These are phyloP conservation scores for Megacollybia platyphylla DNA, from an alignment of 1,284 basidiomycete species.

Conservation along the genomic window DNA sequence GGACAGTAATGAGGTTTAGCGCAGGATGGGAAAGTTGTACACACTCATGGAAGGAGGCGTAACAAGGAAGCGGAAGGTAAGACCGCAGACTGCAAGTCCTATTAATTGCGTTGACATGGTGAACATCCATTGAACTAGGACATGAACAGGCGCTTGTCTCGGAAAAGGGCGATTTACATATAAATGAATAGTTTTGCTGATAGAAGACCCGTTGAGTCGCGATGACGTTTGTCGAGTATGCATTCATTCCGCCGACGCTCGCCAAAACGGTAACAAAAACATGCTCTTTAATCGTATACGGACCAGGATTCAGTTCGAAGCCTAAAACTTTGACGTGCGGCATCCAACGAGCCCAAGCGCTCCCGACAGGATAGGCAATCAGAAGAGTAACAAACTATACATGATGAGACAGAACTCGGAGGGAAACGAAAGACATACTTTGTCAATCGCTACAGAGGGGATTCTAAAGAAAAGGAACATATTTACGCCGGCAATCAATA, in stretches of 20 bases:
- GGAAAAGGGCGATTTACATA: slow-evolving; percentile 21
- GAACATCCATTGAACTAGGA: slow-evolving; percentile 41
- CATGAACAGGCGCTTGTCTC: neutral
- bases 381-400: slow-evolving; percentile 37
- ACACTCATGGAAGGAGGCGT: slow-evolving; percentile 63
- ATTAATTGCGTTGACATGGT: slow-evolving; percentile 64
- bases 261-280: slow-evolving; percentile 16
- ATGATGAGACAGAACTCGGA: neutral
- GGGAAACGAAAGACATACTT: slow-evolving; percentile 15
- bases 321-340: slow-evolving; percentile 39
- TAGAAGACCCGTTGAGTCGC: slow-evolving; percentile 51
- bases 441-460: slow-evolving; percentile 29
- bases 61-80: slow-evolving; percentile 52
- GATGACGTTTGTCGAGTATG: slow-evolving; percentile 47
- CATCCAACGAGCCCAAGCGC: slow-evolving; percentile 32
- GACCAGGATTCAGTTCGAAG: slow-evolving; percentile 46
- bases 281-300: slow-evolving; percentile 37
- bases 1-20: neutral
- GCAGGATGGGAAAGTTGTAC: neutral
- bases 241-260: slow-evolving; percentile 21
- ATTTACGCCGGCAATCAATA: slow-evolving; percentile 39
- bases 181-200: slow-evolving; percentile 33
- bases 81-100: slow-evolving; percentile 65
- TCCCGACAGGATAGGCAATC: slow-evolving; percentile 44
- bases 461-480: slow-evolving; percentile 54